Evolutionary conservation across 345 rosid genomes (phyloP).

Genomic region (Ricinus communis): DNA sequence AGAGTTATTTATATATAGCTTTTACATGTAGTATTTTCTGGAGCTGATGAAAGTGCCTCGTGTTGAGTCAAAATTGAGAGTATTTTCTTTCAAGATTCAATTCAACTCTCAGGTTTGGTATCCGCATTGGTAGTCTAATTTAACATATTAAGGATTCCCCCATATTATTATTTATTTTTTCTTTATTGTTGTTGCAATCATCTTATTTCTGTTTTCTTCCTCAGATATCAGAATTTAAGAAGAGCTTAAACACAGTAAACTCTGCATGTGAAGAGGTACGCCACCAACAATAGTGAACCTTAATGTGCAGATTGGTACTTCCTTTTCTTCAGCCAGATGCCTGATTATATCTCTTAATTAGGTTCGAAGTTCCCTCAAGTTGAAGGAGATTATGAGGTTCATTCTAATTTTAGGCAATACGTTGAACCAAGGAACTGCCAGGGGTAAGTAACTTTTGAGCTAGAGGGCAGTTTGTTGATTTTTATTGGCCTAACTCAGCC

Average conservation of each 20-base stretch:
- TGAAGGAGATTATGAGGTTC: conserved; percentile 93
- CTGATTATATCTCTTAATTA: conserved; percentile 27
- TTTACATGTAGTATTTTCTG: conserved; percentile 63
- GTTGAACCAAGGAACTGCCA: conserved; percentile 96
- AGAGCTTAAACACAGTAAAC: conserved; percentile 77
- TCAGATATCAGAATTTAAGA: conserved; percentile 83
- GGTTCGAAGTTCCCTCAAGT: conserved; percentile 80
- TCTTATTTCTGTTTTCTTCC: conserved; percentile 19
- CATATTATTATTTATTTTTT: neutral
- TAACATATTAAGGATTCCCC: conserved; percentile 20
- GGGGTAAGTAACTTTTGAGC: conserved; percentile 53
- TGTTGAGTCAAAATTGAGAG: conserved; percentile 92
- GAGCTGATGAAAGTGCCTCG: conserved; percentile 99
- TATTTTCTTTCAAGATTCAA: conserved; percentile 95
- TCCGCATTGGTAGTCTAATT: conserved; percentile 37
- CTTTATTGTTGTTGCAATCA: conserved; percentile 1
- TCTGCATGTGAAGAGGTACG: conserved; percentile 93
- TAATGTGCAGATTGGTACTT: conserved; percentile 17
- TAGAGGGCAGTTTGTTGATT: conserved; percentile 4
- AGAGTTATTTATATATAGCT: neutral
- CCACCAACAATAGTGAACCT: conserved; percentile 19
- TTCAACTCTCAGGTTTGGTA: conserved; percentile 87
- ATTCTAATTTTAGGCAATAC: conserved; percentile 90
- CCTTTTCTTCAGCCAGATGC: conserved; percentile 10
- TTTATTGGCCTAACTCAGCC: neutral